Evolutionary conservation across 1,284 basidiomycete species (phyloP).

Genomic region (Irpex sp.): DNA sequence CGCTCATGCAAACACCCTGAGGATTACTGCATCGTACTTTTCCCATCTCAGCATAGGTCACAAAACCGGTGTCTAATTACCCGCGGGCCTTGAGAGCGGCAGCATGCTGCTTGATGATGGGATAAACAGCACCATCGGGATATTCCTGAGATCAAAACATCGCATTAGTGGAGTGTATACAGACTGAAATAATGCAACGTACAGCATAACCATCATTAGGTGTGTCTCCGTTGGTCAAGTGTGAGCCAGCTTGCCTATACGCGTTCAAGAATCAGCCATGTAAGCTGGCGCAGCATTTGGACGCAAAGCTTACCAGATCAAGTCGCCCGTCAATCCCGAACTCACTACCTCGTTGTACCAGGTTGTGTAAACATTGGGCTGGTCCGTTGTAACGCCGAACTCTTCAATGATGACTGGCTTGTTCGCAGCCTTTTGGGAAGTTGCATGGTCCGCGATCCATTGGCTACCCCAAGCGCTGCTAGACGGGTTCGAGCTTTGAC

Average conservation of each 20-base stretch:
- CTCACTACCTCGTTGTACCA: constrained; percentile 48
- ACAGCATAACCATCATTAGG: constrained; percentile 34
- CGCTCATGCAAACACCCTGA: too few relatives aligned
- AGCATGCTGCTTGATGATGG: constrained; percentile 19
- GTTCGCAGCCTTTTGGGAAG: constrained; percentile 40
- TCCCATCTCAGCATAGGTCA: constrained; percentile 7
- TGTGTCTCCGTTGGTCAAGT: constrained; percentile 25
- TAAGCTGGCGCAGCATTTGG: constrained; percentile 11
- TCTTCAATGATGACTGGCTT: constrained; percentile 49
- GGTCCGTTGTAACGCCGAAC: constrained; percentile 31
- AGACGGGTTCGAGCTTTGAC: constrained; percentile 36
- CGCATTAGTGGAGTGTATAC: background rate
- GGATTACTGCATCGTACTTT: too few relatives aligned
- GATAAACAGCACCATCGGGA: constrained; percentile 27
- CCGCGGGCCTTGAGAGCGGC: constrained; percentile 24
- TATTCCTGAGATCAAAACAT: constrained; percentile 19
- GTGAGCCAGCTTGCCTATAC: constrained; percentile 37
- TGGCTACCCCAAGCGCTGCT: constrained; percentile 26
- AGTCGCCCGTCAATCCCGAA: constrained; percentile 52
- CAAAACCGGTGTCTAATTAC: background rate
- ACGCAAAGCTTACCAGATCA: constrained; percentile 41
- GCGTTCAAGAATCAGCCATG: too few relatives aligned
- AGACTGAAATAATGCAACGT: background rate
- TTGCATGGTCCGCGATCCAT: constrained; percentile 56
- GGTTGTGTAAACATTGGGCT: constrained; percentile 40